Evolutionary conservation across 305 asterid species (phyloP).

Genomic region (Fraxinus latifolia): DNA sequence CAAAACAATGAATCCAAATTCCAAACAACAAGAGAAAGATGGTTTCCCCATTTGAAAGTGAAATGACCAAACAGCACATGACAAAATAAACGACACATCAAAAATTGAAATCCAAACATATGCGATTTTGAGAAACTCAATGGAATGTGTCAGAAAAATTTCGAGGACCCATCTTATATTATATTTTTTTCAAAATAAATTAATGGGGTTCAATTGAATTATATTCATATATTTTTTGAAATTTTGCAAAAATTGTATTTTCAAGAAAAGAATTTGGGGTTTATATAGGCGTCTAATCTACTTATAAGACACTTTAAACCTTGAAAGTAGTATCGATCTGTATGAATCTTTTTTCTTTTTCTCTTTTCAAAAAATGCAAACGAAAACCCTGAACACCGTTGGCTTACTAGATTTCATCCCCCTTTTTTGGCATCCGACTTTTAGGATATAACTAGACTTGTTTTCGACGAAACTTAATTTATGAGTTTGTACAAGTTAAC

Average conservation of each 20-base stretch:
- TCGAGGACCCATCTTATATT: background rate
- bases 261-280: background rate
- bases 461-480: background rate
- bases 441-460: background rate
- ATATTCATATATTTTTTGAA: background rate
- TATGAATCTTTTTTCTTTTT: too few species aligned
- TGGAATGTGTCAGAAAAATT: background rate
- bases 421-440: background rate
- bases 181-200: background rate
- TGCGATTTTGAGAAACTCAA: background rate
- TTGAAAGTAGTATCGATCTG: background rate
- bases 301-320: background rate
- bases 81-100: conserved; percentile 37
- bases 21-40: conserved; percentile 21
- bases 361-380: background rate
- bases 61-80: conserved; percentile 34
- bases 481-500: background rate
- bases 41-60: conserved; percentile 22
- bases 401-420: background rate
- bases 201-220: background rate
- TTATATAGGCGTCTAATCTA: background rate
- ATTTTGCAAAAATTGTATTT: background rate
- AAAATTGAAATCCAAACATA: conserved; percentile 16
- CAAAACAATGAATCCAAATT: conserved; percentile 21
- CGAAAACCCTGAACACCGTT: background rate